A percentile compares a stretch with the other conserved stretches of the same genome.
Evolutionary conservation across 1,284 basidiomycete species (phyloP).

Genomic region (Trichosporon ovoides): DNA sequence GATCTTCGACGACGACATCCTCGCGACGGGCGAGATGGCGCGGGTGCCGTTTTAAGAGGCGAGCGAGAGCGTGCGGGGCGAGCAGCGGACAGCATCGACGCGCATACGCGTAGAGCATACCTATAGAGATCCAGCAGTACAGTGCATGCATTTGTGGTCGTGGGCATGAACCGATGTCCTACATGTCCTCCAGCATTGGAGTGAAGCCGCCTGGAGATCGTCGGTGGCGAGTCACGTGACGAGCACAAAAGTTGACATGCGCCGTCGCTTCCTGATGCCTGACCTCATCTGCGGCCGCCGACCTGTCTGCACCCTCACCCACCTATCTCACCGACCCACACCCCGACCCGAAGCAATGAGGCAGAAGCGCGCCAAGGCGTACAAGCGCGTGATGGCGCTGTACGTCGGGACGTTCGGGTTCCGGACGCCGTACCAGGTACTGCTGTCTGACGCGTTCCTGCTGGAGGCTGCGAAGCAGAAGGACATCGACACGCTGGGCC

Average conservation of each 20-base stretch:
- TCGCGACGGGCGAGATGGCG: constrained; percentile 77
- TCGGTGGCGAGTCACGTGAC: too few species aligned
- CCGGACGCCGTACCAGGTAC: constrained; percentile 81
- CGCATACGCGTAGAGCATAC: too few species aligned
- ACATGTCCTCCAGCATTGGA: too few species aligned
- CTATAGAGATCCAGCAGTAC: too few species aligned
- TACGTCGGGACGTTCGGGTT: constrained; percentile 82
- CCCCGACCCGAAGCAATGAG: constrained; percentile 58
- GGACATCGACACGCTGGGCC: constrained; percentile 56
- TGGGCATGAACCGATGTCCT: too few species aligned
- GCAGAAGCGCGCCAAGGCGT: constrained; percentile 86
- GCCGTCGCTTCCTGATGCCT: too few species aligned
- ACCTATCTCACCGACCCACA: background rate
- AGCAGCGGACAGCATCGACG: background rate
- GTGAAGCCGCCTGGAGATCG: too few species aligned
- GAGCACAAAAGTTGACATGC: too few species aligned
- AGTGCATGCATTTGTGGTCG: too few species aligned
- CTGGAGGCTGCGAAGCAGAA: constrained; percentile 58
- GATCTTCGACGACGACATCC: constrained; percentile 54
- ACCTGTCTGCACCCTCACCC: too few species aligned
- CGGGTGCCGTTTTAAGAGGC: constrained; percentile 63
- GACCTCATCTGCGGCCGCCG: too few species aligned
- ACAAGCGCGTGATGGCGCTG: constrained; percentile 83
- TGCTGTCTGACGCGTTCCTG: constrained; percentile 81
- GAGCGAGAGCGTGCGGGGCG: too few species aligned